Evolutionary conservation across 495 filamentous ascomycete species (phyloP).

Genomic region (Aspergillus ellipticus): DNA sequence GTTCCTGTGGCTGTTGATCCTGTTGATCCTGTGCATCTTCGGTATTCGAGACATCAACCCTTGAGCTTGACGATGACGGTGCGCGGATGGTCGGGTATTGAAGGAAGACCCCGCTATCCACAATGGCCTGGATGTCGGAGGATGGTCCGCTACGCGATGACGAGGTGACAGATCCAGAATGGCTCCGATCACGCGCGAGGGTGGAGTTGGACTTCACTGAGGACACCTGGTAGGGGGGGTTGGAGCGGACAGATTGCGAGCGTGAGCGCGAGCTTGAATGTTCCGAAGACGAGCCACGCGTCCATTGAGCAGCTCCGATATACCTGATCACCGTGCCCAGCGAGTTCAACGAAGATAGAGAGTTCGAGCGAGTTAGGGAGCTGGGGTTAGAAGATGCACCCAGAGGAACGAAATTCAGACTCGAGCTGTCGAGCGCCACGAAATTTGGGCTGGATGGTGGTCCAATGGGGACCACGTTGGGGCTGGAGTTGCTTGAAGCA

Average conservation of each 20-base stretch:
- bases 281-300: slow-evolving; percentile 34
- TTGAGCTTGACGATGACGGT: slow-evolving; percentile 46
- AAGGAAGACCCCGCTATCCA: slow-evolving; percentile 40
- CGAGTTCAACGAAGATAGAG: slow-evolving; percentile 46
- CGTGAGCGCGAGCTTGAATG: slow-evolving; percentile 31
- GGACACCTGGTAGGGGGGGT: slow-evolving; percentile 30
- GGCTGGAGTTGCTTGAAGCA: slow-evolving; percentile 35
- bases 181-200: slow-evolving; percentile 24
- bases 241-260: slow-evolving; percentile 39
- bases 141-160: slow-evolving; percentile 39
- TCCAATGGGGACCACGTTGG: slow-evolving; percentile 40
- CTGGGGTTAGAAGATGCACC: slow-evolving; percentile 36
- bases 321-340: slow-evolving; percentile 48
- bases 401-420: slow-evolving; percentile 35
- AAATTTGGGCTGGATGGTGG: slow-evolving; percentile 46
- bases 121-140: slow-evolving; percentile 37
- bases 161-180: slow-evolving; percentile 35
- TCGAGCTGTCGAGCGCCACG: slow-evolving; percentile 41
- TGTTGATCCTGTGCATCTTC: slow-evolving; percentile 16
- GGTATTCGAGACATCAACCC: slow-evolving; percentile 37
- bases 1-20: slow-evolving; percentile 20
- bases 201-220: slow-evolving; percentile 31
- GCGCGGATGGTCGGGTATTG: slow-evolving; percentile 48
- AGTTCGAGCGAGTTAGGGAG: slow-evolving; percentile 38
- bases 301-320: slow-evolving; percentile 35